A percentile compares a stretch with the other conserved stretches of the same genome.
Evolutionary conservation across 345 rosid genomes (phyloP).

Genomic region (Brassica incana): DNA sequence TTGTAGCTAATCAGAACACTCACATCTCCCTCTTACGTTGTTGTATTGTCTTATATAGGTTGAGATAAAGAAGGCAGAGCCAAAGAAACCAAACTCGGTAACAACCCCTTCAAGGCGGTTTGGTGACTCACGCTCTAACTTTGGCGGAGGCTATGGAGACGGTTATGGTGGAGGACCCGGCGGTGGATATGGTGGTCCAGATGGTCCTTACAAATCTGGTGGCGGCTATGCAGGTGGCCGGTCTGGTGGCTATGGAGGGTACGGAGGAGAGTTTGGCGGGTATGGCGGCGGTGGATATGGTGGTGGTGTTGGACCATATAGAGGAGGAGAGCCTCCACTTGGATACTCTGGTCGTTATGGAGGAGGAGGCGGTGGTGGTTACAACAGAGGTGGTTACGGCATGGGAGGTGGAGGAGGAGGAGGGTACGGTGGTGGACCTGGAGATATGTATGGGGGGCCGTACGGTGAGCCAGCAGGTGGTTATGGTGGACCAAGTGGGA

Average conservation of each 20-base stretch:
- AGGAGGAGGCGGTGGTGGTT: slow-evolving; percentile 48
- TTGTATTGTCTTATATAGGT: slow-evolving; percentile 48
- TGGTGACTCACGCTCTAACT: slow-evolving; percentile 59
- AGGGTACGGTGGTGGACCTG: slow-evolving; percentile 56
- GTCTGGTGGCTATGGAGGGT: slow-evolving; percentile 62
- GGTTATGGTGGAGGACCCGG: slow-evolving; percentile 66
- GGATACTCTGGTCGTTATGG: slow-evolving; percentile 81
- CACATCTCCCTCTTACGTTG: not conserved
- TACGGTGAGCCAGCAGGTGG: slow-evolving; percentile 47
- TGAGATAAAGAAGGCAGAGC: slow-evolving; percentile 98
- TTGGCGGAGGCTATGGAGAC: slow-evolving; percentile 57
- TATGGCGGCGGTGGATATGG: slow-evolving; percentile 75
- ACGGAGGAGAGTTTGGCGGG: slow-evolving; percentile 67
- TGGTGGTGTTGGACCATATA: slow-evolving; percentile 62
- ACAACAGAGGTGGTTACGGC: slow-evolving; percentile 67
- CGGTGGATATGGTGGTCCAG: slow-evolving; percentile 52
- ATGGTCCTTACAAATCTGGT: slow-evolving; percentile 64
- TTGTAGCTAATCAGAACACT: slow-evolving; percentile 10
- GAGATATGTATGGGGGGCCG: slow-evolving; percentile 63
- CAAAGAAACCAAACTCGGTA: slow-evolving; percentile 83
- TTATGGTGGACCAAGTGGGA: slow-evolving; percentile 42
- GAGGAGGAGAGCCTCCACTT: slow-evolving; percentile 78
- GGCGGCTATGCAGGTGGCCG: slow-evolving; percentile 60
- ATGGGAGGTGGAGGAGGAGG: slow-evolving; percentile 63
- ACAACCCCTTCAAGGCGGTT: slow-evolving; percentile 60